phyloP scores from a whole-genome alignment of 441 rosid genomes.

The Iberis amara region DNA sequence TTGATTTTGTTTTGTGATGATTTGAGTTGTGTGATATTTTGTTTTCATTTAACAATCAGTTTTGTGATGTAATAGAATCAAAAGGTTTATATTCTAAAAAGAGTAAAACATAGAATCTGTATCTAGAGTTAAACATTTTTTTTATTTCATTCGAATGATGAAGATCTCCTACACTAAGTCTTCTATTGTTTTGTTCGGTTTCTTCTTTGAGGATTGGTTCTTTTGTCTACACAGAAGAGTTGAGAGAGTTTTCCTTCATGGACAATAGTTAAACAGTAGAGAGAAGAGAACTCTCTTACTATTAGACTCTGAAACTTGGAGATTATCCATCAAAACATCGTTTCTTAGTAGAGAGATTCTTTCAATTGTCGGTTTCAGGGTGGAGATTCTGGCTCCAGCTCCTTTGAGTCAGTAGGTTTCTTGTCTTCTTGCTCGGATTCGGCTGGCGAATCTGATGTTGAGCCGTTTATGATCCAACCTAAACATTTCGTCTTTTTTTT shows the following conservation, averaged over 20 bases:
- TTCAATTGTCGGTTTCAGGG: slow-evolving; percentile 25
- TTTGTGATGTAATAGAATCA: no score
- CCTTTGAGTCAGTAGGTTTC: slow-evolving; percentile 18
- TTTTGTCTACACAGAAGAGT: slow-evolving; percentile 29
- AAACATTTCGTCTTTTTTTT: background rate
- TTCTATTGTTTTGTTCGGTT: slow-evolving; percentile 20
- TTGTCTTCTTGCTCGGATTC: slow-evolving; percentile 25
- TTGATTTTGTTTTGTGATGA: no score
- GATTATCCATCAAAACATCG: slow-evolving; percentile 17
- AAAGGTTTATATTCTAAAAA: slow-evolving; percentile 13
- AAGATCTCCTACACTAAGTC: slow-evolving; percentile 13
- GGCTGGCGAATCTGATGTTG: slow-evolving; percentile 37
- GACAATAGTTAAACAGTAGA: slow-evolving; percentile 12
- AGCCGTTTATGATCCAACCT: slow-evolving; percentile 31
- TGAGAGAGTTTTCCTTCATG: background rate
- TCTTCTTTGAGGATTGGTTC: slow-evolving; percentile 14
- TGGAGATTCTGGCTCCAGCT: slow-evolving; percentile 29
- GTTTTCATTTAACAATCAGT: no score
- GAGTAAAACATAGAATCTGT: slow-evolving; percentile 14
- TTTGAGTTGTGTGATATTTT: no score
- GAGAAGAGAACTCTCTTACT: slow-evolving; percentile 10
- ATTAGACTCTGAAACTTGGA: slow-evolving; percentile 22
- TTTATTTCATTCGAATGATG: slow-evolving; percentile 28
- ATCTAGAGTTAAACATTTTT: slow-evolving; percentile 22
- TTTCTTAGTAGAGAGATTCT: slow-evolving; percentile 1